These are phyloP conservation scores for Botrytis porri DNA, from an alignment of 2,329 filamentous ascomycete genomes.

Conservation along the genomic window DNA sequence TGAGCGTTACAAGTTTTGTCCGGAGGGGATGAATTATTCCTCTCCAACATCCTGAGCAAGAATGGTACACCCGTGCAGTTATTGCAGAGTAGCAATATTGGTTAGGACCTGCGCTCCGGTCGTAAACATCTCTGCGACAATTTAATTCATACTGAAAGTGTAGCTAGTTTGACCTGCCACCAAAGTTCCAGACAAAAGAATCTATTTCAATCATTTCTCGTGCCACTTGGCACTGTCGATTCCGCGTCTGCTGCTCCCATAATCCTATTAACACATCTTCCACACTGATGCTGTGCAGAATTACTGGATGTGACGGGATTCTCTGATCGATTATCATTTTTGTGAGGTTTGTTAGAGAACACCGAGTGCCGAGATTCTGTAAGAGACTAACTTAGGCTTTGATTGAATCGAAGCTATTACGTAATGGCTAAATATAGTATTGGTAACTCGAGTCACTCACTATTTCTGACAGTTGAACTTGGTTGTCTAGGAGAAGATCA, in stretches of 20 bases:
- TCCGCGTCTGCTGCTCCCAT: neutral
- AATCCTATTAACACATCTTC: neutral
- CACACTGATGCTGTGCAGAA: neutral
- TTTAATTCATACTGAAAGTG: neutral
- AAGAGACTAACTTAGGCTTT: neutral
- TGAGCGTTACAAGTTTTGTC: neutral
- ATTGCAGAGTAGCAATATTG: neutral
- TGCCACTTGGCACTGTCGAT: neutral
- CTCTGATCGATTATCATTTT: neutral
- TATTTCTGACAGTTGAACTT: neutral
- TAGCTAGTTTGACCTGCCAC: neutral
- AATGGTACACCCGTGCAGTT: neutral
- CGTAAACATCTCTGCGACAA: neutral
- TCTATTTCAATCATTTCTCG: neutral
- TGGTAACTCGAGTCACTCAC: neutral
- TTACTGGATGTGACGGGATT: neutral
- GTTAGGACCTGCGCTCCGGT: neutral
- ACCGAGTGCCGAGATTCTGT: neutral
- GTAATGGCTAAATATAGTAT: neutral
- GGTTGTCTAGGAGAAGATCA: neutral
- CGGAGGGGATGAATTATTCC: neutral
- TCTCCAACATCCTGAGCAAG: neutral
- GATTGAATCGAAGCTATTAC: neutral
- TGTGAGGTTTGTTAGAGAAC: neutral
- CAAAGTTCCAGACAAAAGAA: neutral